Evolutionary conservation across 176 grass and related monocot genomes (phyloP).

Genomic region (Stipa capillata): DNA sequence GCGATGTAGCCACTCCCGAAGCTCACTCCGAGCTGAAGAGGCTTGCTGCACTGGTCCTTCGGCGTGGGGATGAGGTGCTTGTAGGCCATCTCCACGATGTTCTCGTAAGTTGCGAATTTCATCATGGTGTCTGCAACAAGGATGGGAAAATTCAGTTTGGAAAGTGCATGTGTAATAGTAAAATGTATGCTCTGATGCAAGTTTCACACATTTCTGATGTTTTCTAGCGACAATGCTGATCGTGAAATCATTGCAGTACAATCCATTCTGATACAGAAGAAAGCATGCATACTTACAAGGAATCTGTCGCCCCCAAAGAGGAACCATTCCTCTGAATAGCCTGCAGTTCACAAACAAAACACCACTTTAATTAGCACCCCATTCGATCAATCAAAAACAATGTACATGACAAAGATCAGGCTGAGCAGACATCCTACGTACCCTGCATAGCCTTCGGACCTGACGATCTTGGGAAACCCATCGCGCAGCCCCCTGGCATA

Average conservation of each 20-base stretch:
- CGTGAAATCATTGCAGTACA: neutral
- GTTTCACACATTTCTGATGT: neutral
- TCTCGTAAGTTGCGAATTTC: conserved; percentile 85
- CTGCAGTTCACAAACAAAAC: conserved; percentile 27
- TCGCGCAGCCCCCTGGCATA: conserved; percentile 63
- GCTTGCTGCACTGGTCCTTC: conserved; percentile 61
- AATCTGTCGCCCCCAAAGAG: conserved; percentile 86
- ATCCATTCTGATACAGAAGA: neutral
- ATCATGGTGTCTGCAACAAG: conserved; percentile 69
- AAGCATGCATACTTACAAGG: conserved; percentile 42
- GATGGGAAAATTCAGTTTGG: neutral
- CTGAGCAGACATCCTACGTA: conserved; percentile 14
- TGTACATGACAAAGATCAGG: neutral
- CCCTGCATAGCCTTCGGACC: conserved; percentile 54
- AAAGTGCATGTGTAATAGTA: neutral
- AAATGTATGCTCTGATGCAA: neutral
- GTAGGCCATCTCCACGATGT: conserved; percentile 71
- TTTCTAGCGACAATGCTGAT: neutral
- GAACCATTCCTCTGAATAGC: conserved; percentile 74
- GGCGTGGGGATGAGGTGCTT: conserved; percentile 69
- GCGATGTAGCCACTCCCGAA: conserved; percentile 80
- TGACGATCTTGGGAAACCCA: conserved; percentile 69
- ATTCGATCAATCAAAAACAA: neutral
- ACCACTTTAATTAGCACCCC: neutral
- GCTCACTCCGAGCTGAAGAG: conserved; percentile 69